Base-by-base conservation (phyloP, 805 yeast genomes). In the Wickerhamiella kurtzmanii region DNA sequence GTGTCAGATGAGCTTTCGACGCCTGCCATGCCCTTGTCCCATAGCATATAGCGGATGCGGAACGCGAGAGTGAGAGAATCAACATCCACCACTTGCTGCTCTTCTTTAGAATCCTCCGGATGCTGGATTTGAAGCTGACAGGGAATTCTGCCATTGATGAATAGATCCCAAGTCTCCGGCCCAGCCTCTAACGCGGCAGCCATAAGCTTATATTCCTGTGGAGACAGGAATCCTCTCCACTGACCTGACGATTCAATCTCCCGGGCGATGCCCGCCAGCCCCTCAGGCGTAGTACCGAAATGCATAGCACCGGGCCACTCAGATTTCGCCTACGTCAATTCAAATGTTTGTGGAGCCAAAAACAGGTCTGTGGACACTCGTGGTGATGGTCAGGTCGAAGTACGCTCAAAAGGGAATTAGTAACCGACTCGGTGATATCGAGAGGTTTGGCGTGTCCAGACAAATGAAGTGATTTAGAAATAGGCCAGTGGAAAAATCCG, bases 11-110 rank as follows among this genome's bases (percentile, higher is more conserved):
- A 25, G 6, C 9, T 6, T 25, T 25, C 32, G 11, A 6, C 6
- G 13, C 41, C 44, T 19, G 45, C 47, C 19, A 48, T 40, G 2
- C 41, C 37, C 45, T 52, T 56, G 44, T 66, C 72, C 52, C 58
- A 67, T 16, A 67, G 58, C 72, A 67, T 67, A 44, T 63, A 66
- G 18, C 72, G 51, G 8, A 68, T 64, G 32, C 67, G 59, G 42
- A 65, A 58, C 36, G 70, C 66, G 41, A 66, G 52, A 25, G 54
- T 53, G 11, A 62, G 52, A 11, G 62, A 50, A 45, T 67, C 69
- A 11, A 65, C 45, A n/a, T 53, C 53, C 1, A 49, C 44, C 3
- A 45, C 36, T 6, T 45, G 20, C n/a, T 42, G 41, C 22, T 28
- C 43, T 15, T 41, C 16, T n/a, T 41, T 35, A 2, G 17, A 49